Evolutionary conservation across 371 early-diverging fungal genomes (phyloP).

Genomic region (Blakeslea trispora): DNA sequence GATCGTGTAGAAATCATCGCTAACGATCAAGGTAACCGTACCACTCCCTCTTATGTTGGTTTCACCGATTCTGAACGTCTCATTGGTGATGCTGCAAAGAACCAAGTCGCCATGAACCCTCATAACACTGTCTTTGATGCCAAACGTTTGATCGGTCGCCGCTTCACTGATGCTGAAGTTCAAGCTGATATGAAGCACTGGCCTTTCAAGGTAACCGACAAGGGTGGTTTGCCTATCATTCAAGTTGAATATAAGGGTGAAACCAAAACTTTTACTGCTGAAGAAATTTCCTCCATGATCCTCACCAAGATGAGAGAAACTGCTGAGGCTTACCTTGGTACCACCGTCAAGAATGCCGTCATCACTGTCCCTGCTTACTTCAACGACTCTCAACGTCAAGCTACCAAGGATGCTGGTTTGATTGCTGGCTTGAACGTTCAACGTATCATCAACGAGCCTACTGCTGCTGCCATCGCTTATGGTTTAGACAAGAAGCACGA

Average conservation of each 20-base stretch:
- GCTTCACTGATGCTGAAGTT: constrained; percentile 71
- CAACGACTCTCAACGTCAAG: constrained; percentile 72
- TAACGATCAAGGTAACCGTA: constrained; percentile 76
- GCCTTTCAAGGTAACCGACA: constrained; percentile 77
- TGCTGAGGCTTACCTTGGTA: constrained; percentile 91
- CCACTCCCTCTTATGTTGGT: constrained; percentile 84
- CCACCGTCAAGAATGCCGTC: constrained; percentile 72
- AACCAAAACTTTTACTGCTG: constrained; percentile 85
- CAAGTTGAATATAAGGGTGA: constrained; percentile 78
- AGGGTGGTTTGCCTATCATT: constrained; percentile 70
- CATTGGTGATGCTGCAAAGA: constrained; percentile 82
- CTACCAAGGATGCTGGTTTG: constrained; percentile 74
- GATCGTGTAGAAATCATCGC: constrained; percentile 82
- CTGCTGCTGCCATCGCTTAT: constrained; percentile 94
- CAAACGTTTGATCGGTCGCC: constrained; percentile 87
- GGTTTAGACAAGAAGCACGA: constrained; percentile 76
- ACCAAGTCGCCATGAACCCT: constrained; percentile 72
- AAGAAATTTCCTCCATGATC: constrained; percentile 91
- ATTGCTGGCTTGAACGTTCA: constrained; percentile 89
- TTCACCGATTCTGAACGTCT: constrained; percentile 71
- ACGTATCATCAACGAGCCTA: constrained; percentile 93
- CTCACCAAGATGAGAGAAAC: constrained; percentile 92
- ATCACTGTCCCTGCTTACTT: constrained; percentile 91
- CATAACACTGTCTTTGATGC: constrained; percentile 84
- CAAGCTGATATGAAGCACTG: constrained; percentile 81